Percentiles rank a stretch among this genome's conserved stretches.
Conservation (phyloP, 2,329 filamentous ascomycete genomes). For the Eurotiales sp. region DNA sequence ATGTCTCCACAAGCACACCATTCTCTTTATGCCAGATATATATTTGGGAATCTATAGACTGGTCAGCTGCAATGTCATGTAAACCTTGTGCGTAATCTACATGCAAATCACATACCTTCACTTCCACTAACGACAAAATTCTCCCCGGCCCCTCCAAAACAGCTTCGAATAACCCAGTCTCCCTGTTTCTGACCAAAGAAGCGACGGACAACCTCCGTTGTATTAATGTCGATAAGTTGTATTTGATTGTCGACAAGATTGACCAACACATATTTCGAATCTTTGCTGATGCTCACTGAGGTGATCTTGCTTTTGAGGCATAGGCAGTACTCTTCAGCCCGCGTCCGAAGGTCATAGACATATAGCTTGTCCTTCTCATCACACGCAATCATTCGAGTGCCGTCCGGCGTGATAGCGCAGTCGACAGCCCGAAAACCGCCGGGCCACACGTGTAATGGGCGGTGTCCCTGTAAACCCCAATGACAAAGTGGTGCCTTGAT, state of each 20-base stretch:
- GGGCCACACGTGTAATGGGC: conserved; percentile 60
- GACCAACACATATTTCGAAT: conserved; percentile 77
- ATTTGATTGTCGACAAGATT: conserved; percentile 76
- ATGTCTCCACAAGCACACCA: conserved; percentile 68
- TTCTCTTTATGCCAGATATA: conserved; percentile 90
- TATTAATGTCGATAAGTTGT: conserved; percentile 72
- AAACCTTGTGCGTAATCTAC: too few relatives aligned
- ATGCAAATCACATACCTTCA: conserved; percentile 64
- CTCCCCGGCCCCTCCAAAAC: conserved; percentile 85
- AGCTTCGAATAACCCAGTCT: conserved; percentile 73
- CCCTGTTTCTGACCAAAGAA: conserved; percentile 74
- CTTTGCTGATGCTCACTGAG: conserved; percentile 74
- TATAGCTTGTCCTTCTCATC: conserved; percentile 67
- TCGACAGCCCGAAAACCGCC: conserved; percentile 76
- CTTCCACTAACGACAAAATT: conserved; percentile 90
- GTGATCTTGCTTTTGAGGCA: conserved; percentile 67
- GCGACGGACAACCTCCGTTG: conserved; percentile 65
- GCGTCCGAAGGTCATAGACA: conserved; percentile 75
- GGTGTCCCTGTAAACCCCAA: conserved; percentile 63
- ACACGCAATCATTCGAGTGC: conserved; percentile 73
- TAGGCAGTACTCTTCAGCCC: conserved; percentile 71
- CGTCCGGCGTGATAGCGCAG: conserved; percentile 76
- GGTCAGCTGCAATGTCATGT: background rate
- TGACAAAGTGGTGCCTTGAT: conserved; percentile 63
- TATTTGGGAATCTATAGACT: conserved; percentile 59